Evolutionary conservation across 257 asterid species (phyloP).

Genomic region (Gardenia jasminoides): DNA sequence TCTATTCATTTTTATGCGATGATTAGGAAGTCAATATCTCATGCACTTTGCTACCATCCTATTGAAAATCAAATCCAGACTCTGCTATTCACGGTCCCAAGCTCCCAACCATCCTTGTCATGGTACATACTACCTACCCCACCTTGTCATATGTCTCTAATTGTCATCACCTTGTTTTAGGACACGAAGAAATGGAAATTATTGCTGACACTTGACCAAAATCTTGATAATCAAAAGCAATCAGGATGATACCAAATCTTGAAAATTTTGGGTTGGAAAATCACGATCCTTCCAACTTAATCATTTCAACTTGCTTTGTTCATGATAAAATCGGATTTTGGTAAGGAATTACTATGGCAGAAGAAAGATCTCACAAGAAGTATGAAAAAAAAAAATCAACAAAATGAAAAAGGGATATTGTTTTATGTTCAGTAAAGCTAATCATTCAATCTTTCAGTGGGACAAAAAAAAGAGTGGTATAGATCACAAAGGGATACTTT

Average conservation of each 20-base stretch:
- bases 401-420: no score
- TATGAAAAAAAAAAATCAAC: not conserved
- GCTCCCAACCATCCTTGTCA: not conserved
- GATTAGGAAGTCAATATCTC: not conserved
- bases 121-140: not conserved
- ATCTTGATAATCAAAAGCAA: not conserved
- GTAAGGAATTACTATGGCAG: not conserved
- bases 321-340: not conserved
- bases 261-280: not conserved
- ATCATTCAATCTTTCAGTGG: slow-evolving; percentile 32
- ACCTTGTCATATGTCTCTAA: not conserved
- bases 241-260: not conserved
- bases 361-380: not conserved
- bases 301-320: not conserved
- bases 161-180: not conserved
- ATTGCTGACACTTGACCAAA: not conserved
- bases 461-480: slow-evolving; percentile 2
- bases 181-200: no score
- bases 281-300: not conserved
- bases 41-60: not conserved
- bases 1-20: not conserved
- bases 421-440: slow-evolving; percentile 21
- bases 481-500: slow-evolving; percentile 20
- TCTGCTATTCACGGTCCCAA: no score
- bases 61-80: not conserved